These are phyloP conservation scores for Boletus pseudopeckii DNA, from an alignment of 768 basidiomycete genomes.

Conservation along the genomic window DNA sequence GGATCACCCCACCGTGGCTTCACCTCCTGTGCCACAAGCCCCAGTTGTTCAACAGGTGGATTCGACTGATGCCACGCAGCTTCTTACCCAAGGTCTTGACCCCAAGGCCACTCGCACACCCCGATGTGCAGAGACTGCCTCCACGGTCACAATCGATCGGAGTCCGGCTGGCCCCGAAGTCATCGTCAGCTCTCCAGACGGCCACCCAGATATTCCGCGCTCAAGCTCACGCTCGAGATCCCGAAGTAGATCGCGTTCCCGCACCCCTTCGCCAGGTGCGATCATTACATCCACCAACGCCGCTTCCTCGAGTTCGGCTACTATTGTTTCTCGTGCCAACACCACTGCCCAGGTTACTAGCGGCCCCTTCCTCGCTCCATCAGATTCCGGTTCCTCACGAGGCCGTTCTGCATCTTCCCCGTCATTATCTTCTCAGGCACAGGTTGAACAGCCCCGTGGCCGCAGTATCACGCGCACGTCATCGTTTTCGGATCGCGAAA, in stretches of 20 bases:
- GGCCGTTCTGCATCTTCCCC: conserved; percentile 35
- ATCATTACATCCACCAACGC: conserved; percentile 12
- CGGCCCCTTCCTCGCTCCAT: conserved; percentile 25
- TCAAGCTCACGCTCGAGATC: conserved; percentile 33
- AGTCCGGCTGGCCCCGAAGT: conserved; percentile 27
- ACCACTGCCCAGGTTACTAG: conserved; percentile 14
- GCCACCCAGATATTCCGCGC: conserved; percentile 30
- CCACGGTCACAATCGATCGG: conserved; percentile 5
- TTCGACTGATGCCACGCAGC: conserved; percentile 16
- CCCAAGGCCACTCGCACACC: conserved; percentile 12
- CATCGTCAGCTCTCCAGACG: conserved; percentile 36
- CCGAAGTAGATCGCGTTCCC: conserved; percentile 38
- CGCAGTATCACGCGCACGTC: conserved; percentile 53
- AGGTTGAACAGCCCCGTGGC: conserved; percentile 40
- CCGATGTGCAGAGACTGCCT: conserved; percentile 11
- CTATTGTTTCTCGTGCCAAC: conserved; percentile 11
- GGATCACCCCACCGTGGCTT: conserved; percentile 10
- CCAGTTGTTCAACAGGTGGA: conserved; percentile 1
- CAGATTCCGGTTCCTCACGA: conserved; percentile 18
- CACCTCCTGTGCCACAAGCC: conserved; percentile 1
- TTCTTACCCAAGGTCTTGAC: conserved; percentile 18
- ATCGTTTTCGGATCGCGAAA: conserved; percentile 53
- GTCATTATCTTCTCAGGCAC: conserved; percentile 31
- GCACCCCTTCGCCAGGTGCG: conserved; percentile 44
- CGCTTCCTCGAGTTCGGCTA: conserved; percentile 7